Evolutionary conservation across 768 basidiomycete species (phyloP), one percentile per base, ranked within the genome.

Genomic region (Lentinus tigrinus): DNA sequence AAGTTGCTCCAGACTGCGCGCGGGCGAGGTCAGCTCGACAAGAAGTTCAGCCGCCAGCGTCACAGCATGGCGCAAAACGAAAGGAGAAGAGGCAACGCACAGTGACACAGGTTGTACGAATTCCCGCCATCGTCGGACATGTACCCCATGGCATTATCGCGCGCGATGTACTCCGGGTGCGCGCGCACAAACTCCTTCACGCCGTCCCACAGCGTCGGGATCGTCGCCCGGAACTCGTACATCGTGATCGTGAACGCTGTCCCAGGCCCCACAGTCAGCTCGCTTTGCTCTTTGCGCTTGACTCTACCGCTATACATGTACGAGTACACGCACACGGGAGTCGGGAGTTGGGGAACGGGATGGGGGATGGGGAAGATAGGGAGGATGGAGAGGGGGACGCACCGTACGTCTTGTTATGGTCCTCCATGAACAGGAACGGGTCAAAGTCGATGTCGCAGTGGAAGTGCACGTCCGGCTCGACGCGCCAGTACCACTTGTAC

Each of bases 401-500:
- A 75, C 89, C 85, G 64, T 91, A 93, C 0, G 83, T 75, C 69
- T 88, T 87, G 46, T 84, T 78, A 54, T 87, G 72, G n/a, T 85
- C 78, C 65, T 85, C 77, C 87, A 91, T 88, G 67, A 78, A 80
- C 14, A 83, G 57, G 78, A 91, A 91, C 0, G 90, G 90, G 65
- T 84, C 83, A 43, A 76, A 77, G 54, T 78, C 71, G 57, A 85
- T 69, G 64, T 91, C 84, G 69, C 89, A 91, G 73, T 81, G 86
- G 74, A 31, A 31, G 31, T 31, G 7, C 24, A n/a, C 3, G 14
- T 44, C 19, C 1, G 68, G 83, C 83, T 90, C 87, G 46, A 91
- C 81, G 11, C 88, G 77, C 88, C 88, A 91, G 70, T 91, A 90
- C 77, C 84, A 91, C 49, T 84, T 79, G 65, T 85, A 90, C 44